Evolutionary conservation across 2,329 filamentous ascomycete species (phyloP), one percentile per base, ranked within the genome.

Genomic region (Aspergillus sojae): DNA sequence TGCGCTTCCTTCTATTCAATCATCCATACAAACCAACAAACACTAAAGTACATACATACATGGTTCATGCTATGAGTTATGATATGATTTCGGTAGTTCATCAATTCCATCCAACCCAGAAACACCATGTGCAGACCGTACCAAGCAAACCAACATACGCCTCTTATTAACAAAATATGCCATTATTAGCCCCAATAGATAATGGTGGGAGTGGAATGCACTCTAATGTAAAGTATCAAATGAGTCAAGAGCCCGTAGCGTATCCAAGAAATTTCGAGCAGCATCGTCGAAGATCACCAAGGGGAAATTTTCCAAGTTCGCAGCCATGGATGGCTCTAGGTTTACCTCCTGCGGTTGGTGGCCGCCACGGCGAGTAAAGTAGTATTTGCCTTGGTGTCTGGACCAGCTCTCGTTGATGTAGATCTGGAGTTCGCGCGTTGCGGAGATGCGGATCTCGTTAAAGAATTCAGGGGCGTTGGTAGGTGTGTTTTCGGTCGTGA

Each of bases 321-420:
- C 61, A 16, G 64, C 63, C 53, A 72, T 52, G 5, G 68, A 65
- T 9, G 75, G 64, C 57, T 79, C 77, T 21, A 84, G 71, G 1
- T 69, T 45, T 1, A 86, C 75, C 64, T 84, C 81, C 64, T 79
- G 81, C 19, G 77, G 79, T 12, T 75, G 75, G 46, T 79, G 78
- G 1, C 80, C 81, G 19, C 80, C 75, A 26, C 79, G 78, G 2
- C 75, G 72, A 39, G 70, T 76, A 36, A 86, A 80, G 68, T 79
- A 85, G 65, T 85, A 82, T 57, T 72, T 77, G 1, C 75, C 78
- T 34, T 78, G 75, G 57, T 79, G 76, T 9, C 71, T 66, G 26
- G 79, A 79, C 85, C 85, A 87, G 39, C 80, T 82, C 1, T 74
- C 74, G 28, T 70, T 72, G 21, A 87, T 68, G 46, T 79, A 79